Base-by-base conservation (phyloP, 1,284 basidiomycete genomes). In the Pyrrhoderma noxium region DNA sequence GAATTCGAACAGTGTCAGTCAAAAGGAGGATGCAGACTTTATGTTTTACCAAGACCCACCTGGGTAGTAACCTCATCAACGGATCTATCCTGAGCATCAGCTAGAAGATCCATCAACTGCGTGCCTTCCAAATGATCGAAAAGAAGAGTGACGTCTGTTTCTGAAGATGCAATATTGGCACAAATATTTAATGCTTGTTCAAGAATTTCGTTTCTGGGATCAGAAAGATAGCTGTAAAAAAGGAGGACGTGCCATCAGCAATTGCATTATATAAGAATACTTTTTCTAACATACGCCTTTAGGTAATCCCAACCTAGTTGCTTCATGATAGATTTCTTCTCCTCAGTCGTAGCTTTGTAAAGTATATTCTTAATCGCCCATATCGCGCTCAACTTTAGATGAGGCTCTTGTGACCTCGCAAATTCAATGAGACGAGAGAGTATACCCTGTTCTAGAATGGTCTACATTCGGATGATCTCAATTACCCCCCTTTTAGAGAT, bases 341-440 rank as follows among this genome's bases (percentile, higher is more conserved):
- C 75, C 40, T 74, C 70, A 18, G 72, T 66, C 2, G 65, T 67
- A 22, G 80, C 79, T 60, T 83, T 84, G 62, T 77, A 77, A 3
- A 88, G 62, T 16, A 89, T 60, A 61, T 93, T 93, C 65, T 89
- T 91, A 45, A 92, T 67, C 0, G 83, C 82, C 89, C 90, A 93
- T 9, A 93, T 63, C 0, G 85, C 80, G 56, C 82, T 89, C 39
- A 84, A 62, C 9, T 77, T 70, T 8, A 93, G 68, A 0, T 73
- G 71, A 11, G 75, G 69, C 56, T 89, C 80, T 0, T 70, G 69
- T 2, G 70, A 71, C 18, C 67, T 60, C 1, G 80, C 67, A 2
- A 91, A 67, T 39, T 76, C 68, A 25, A 82, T 76, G 3, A 93
- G 67, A 1, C 86, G 67, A 1, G 73, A 67, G 43, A 93, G 70